Evolutionary conservation across 108 stramenopile genomes (phyloP), one percentile per base, ranked within the genome.

Genomic region (Epipyxis sp.): DNA sequence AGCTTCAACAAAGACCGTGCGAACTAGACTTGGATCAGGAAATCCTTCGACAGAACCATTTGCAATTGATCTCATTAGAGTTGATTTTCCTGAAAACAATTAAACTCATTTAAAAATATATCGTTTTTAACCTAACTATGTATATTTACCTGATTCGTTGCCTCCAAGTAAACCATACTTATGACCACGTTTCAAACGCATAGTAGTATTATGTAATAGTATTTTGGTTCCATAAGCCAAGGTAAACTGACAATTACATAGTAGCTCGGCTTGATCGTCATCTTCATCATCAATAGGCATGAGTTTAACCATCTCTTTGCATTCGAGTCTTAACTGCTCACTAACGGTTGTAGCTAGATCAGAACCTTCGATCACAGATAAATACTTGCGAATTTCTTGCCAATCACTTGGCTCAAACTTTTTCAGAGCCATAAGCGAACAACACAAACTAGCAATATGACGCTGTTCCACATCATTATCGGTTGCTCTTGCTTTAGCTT

Each of bases 61-160:
- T 80, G 95, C 94, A 80, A 99, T 99, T 65, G 98, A 87, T 85
- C 96, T 92, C 94, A 99, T 97, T 42, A 99, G 87, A 50, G 98
- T 99, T 35, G 95, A 97, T 91, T 99, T 99, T 59, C 98, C 98
- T n/a, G n/a, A n/a, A n/a, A n/a, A n/a, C n/a, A n/a, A n/a, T n/a
- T n/a, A n/a, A n/a, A n/a, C n/a, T n/a, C n/a, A n/a, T n/a, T n/a
- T n/a, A n/a, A n/a, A n/a, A n/a, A n/a, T n/a, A n/a, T n/a, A n/a
- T n/a, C n/a, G n/a, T n/a, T n/a, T n/a, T n/a, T n/a, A n/a, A n/a
- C n/a, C n/a, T n/a, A n/a, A n/a, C n/a, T n/a, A n/a, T n/a, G n/a
- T n/a, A n/a, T n/a, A n/a, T n/a, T n/a, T n/a, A n/a, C n/a, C n/a
- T 46, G 93, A 95, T 84, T 96, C 95, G 78, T 99, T 99, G 40